Base-by-base conservation (phyloP, 2,329 filamentous ascomycete species). In the Trichoderma endophyticum region DNA sequence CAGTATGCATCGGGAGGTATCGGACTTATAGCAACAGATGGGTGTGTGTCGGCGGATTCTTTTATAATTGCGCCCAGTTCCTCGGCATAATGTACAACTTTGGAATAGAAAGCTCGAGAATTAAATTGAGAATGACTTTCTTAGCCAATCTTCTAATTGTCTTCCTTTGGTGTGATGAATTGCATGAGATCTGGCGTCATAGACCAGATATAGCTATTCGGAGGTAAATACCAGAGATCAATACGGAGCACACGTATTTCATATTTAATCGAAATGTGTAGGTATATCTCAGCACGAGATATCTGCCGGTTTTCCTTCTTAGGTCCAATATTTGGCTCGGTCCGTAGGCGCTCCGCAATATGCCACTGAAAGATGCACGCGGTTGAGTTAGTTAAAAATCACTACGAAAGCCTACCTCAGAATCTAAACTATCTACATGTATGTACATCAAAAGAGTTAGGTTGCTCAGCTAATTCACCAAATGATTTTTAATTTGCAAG, bases 11-110 rank as follows among this genome's bases (percentile, higher is more conserved):
- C 61, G 9, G 73, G 73, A 26, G 73, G 66, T 1, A 6, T 74
- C 14, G 73, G 72, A 7, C 61, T 74, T 32, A 28, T 74, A 4
- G 72, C 69, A 30, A 74, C 73, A 3, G 72, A 73, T 28, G 73
- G 73, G 3, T 73, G 66, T 21, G 39, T 73, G 4, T 32, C 60
- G 7, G 71, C 71, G n/a, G 73, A 71, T 9, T 51, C 36, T 12
- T 60, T 69, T 21, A 6, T 34, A 2, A 28, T 69, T 69, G 24
- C 54, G 2, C 36, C 36, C 8, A 32, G 14, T 18, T 26, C 1
- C 18, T 48, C 48, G 48, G 11, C 21, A 14, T 54, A 54, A 7
- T 12, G 3, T 14, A 14, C 48, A 24, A 6, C 0, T 54, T 24
- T 24, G 5, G n/a, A 54, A 24, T 54, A 6, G 1, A 0, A 24